phyloP scores from a whole-genome alignment of 305 asterid genomes.

The Coffea humblotiana region DNA sequence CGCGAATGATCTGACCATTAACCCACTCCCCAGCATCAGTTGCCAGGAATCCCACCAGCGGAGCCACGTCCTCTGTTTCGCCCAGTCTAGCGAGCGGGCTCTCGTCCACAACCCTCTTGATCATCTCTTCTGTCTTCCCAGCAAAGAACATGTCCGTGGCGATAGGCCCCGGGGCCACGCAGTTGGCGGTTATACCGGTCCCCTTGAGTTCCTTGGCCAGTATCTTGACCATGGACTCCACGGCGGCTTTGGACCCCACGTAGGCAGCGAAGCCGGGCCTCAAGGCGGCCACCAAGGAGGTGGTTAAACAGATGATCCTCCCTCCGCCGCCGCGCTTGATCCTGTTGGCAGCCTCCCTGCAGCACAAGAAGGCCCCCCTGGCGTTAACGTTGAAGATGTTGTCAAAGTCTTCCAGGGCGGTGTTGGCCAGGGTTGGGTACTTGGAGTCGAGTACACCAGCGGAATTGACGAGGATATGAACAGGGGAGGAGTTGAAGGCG shows the following conservation, averaged over 20 bases:
- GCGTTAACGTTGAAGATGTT: slow-evolving; percentile 41
- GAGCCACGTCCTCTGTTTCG: slow-evolving; percentile 53
- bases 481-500: slow-evolving; percentile 37
- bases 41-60: slow-evolving; percentile 50
- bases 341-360: slow-evolving; percentile 58
- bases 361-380: slow-evolving; percentile 58
- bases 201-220: slow-evolving; percentile 78
- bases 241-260: slow-evolving; percentile 6
- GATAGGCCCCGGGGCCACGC: slow-evolving; percentile 64
- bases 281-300: slow-evolving; percentile 50
- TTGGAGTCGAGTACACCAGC: slow-evolving; percentile 51
- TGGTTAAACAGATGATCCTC: slow-evolving; percentile 54
- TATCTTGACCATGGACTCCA: slow-evolving; percentile 57
- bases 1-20: slow-evolving; percentile 58
- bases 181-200: slow-evolving; percentile 61
- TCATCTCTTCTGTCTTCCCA: slow-evolving; percentile 51
- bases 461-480: slow-evolving; percentile 50
- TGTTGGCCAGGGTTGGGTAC: slow-evolving; percentile 39
- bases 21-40: slow-evolving; percentile 62
- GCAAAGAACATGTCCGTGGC: slow-evolving; percentile 64
- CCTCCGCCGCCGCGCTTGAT: slow-evolving; percentile 59
- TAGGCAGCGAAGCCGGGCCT: slow-evolving; percentile 35
- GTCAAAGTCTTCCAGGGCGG: slow-evolving; percentile 53
- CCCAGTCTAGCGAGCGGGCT: slow-evolving; percentile 61
- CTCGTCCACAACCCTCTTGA: slow-evolving; percentile 25